phyloP scores from a whole-genome alignment of 768 basidiomycete species.

The Pulveroboletus sp. region DNA sequence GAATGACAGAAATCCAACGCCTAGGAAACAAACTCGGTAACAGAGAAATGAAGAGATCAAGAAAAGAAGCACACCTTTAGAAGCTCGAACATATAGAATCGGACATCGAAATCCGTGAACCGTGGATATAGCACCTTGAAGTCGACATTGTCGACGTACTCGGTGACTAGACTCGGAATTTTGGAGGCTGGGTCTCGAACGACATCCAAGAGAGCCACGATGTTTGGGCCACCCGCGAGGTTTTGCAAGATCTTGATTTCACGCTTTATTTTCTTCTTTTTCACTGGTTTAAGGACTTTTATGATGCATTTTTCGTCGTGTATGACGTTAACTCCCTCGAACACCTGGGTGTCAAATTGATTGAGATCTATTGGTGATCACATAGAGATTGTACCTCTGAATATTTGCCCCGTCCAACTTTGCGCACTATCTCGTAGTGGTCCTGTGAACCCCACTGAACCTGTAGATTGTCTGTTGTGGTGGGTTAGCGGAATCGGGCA shows the following conservation, averaged over 20 bases:
- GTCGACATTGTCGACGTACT: conserved; percentile 97
- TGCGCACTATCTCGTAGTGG: conserved; percentile 96
- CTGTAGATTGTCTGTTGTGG: conserved; percentile 77
- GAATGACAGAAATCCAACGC: conserved; percentile 98
- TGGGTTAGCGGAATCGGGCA: conserved; percentile 11
- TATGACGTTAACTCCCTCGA: conserved; percentile 89
- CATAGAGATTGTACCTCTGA: conserved; percentile 61
- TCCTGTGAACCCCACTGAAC: conserved; percentile 98
- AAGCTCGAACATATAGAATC: conserved; percentile 95
- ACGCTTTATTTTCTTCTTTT: conserved; percentile 99
- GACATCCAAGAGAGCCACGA: conserved; percentile 90
- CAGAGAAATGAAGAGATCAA: conserved; percentile 1
- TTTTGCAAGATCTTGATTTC: conserved; percentile 99
- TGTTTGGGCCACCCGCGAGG: conserved; percentile 91
- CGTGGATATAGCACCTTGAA: conserved; percentile 96
- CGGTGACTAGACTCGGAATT: conserved; percentile 94
- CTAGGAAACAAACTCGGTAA: conserved; percentile 34
- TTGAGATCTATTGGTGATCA: conserved; percentile 13
- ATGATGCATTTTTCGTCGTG: conserved; percentile 95
- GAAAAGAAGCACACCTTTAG: conserved; percentile 60
- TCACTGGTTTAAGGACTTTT: conserved; percentile 97
- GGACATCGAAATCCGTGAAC: conserved; percentile 92
- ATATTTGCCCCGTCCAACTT: conserved; percentile 94
- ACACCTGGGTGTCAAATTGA: conserved; percentile 51
- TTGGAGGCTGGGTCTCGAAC: conserved; percentile 95